Percentiles rank a stretch among this genome's conserved stretches.
These are phyloP conservation scores for Aspergillus funiculosus DNA, from an alignment of 495 filamentous ascomycete species.

Conservation along the genomic window DNA sequence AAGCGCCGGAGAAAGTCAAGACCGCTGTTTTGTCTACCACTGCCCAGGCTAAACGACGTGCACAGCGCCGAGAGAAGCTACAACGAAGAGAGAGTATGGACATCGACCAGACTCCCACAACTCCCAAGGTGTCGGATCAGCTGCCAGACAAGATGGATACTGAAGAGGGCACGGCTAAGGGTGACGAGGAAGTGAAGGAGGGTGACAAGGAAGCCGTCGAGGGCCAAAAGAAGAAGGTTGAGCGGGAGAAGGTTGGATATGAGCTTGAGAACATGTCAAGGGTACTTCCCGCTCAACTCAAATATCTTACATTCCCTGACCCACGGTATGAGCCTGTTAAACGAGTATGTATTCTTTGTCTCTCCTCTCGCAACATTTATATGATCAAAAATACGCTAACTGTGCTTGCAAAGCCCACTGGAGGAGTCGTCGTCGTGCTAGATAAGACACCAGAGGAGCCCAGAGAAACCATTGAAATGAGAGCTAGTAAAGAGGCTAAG, in stretches of 20 bases:
- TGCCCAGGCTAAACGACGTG: constrained; percentile 90
- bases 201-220: constrained; percentile 57
- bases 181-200: constrained; percentile 57
- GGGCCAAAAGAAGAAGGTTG: constrained; percentile 69
- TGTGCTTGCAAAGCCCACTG: constrained; percentile 64
- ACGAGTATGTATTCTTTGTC: constrained; percentile 56
- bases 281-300: constrained; percentile 87
- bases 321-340: constrained; percentile 92
- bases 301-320: constrained; percentile 84
- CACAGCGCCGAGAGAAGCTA: constrained; percentile 66
- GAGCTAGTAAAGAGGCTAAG: constrained; percentile 72
- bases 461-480: constrained; percentile 76
- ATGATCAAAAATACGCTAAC: constrained; percentile 36
- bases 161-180: constrained; percentile 62
- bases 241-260: constrained; percentile 96
- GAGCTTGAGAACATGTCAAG: constrained; percentile 95
- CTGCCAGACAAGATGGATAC: constrained; percentile 81
- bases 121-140: constrained; percentile 64
- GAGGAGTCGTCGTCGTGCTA: constrained; percentile 83
- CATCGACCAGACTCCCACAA: constrained; percentile 69
- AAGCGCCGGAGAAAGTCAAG: constrained; percentile 88
- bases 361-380: background rate
- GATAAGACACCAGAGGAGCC: constrained; percentile 76
- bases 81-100: constrained; percentile 80
- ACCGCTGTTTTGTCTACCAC: constrained; percentile 96